phyloP scores from a whole-genome alignment of 495 filamentous ascomycete species.

The Aspergillus leporis region DNA sequence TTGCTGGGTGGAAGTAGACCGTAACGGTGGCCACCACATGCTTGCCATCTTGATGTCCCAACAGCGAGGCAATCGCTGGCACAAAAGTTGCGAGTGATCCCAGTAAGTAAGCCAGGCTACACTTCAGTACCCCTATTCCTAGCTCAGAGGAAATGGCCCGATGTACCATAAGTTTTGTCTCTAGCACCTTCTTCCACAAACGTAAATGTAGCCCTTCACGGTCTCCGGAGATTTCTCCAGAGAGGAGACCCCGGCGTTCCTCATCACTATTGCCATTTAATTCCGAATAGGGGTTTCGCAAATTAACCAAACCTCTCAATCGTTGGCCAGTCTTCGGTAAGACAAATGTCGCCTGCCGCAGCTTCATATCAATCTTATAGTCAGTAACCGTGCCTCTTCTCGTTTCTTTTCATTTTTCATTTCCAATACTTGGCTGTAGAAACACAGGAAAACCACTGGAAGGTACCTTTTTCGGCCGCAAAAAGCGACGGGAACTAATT shows the following conservation, averaged over 20 bases:
- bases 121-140: conserved; percentile 83
- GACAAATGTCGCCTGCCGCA: conserved; percentile 56
- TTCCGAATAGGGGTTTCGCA: conserved; percentile 33
- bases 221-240: conserved; percentile 25
- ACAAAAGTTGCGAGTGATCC: conserved; percentile 88
- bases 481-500: conserved; percentile 39
- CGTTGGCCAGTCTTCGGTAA: conserved; percentile 54
- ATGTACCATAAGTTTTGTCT: conserved; percentile 25
- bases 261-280: conserved; percentile 20
- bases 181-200: conserved; percentile 13
- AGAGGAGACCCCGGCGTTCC: conserved; percentile 44
- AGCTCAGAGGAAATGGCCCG: conserved; percentile 53
- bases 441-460: neutral
- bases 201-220: conserved; percentile 20
- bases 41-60: conserved; percentile 91
- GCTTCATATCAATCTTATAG: conserved; percentile 25
- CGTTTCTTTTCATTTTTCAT: neutral
- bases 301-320: conserved; percentile 49
- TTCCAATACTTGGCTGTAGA: neutral
- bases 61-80: conserved; percentile 63
- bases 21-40: conserved; percentile 92
- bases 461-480: conserved; percentile 38
- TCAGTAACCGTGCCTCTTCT: conserved; percentile 4
- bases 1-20: conserved; percentile 96
- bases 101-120: conserved; percentile 86